Percentiles rank a stretch among this genome's conserved stretches.
Evolutionary conservation across 2,329 filamentous ascomycete genomes (phyloP).

Genomic region (Scytalidium sp.): DNA sequence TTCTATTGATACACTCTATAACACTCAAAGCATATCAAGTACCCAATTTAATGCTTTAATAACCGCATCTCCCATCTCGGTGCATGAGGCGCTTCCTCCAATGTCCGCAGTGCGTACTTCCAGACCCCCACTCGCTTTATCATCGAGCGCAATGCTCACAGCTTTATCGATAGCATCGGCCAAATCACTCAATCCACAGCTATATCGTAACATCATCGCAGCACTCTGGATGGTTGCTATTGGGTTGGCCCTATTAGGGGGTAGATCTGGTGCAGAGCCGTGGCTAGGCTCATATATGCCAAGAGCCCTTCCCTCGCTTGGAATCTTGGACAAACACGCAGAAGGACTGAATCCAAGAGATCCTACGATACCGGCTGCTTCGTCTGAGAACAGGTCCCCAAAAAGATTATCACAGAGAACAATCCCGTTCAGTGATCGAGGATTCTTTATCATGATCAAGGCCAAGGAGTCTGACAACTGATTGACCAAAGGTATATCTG

Average conservation of each 20-base stretch:
- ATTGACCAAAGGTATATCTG: constrained; percentile 15
- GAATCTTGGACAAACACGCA: constrained; percentile 3
- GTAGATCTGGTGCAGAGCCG: constrained; percentile 69
- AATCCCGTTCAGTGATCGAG: constrained; percentile 19
- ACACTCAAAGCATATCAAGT: neutral
- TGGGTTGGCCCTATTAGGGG: constrained; percentile 69
- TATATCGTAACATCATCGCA: constrained; percentile 94
- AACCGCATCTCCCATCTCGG: neutral
- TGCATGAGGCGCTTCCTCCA: constrained; percentile 51
- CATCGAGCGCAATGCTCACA: constrained; percentile 73
- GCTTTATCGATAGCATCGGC: constrained; percentile 75
- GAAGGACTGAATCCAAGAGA: constrained; percentile 3
- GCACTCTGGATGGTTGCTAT: constrained; percentile 87
- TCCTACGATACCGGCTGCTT: constrained; percentile 16
- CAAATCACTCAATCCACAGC: constrained; percentile 71
- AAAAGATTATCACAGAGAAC: constrained; percentile 36
- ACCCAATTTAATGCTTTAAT: neutral
- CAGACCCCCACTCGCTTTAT: constrained; percentile 13
- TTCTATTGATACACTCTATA: neutral
- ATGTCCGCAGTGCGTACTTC: constrained; percentile 79
- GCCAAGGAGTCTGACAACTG: constrained; percentile 20
- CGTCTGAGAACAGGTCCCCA: constrained; percentile 24
- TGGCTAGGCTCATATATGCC: constrained; percentile 97
- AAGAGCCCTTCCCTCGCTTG: constrained; percentile 72
- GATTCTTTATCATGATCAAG: constrained; percentile 16